Base-by-base conservation (phyloP, 495 filamentous ascomycete genomes). In the Xylaria nigripes region DNA sequence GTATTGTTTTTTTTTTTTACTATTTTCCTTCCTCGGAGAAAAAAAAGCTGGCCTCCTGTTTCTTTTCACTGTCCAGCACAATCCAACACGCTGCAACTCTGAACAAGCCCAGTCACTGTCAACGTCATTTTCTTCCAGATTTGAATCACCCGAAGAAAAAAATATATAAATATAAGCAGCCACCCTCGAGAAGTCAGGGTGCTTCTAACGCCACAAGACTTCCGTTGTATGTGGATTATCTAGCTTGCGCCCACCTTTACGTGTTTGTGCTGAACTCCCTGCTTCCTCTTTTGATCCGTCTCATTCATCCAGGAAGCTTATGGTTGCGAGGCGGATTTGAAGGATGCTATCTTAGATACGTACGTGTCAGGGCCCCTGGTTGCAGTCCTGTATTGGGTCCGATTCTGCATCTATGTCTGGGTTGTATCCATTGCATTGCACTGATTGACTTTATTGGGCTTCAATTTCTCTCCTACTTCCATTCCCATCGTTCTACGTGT, bases 201-300 rank as follows among this genome's bases (percentile, higher is more conserved):
- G 41, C 45, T 29, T 55, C 54, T 25, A 29, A 38, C 21, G 54
- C 45, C 23, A 23, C 49, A 49, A 43, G 34, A 25, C 32, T 42
- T 47, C 23, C 32, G 16, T 15, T 44, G 50, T 53, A 61, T 24
- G 46, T 55, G 41, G 30, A 41, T 45, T 47, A 15, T 52, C 34
- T 36, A 30, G 34, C 27, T 44, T 47, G 12, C 23, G 46, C 19
- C 52, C 32, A 12, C 45, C 43, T n/a, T 30, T 45, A 46, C 41
- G 18, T 38, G 25, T 9, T 38, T 34, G 21, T n/a, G 45, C 43
- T 29, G 27, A 22, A 23, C 22, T 25, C 45, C 22, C 45, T 22
- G 30, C 22, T 16, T 50, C 15, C 36, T 42, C 36, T 44, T 41
- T 27, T 40, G 44, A 27, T 48, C 40, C 40, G 46, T 44, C 23